Conservation (phyloP, 1,284 basidiomycete genomes). For the Cutaneotrichosporon sp. region DNA sequence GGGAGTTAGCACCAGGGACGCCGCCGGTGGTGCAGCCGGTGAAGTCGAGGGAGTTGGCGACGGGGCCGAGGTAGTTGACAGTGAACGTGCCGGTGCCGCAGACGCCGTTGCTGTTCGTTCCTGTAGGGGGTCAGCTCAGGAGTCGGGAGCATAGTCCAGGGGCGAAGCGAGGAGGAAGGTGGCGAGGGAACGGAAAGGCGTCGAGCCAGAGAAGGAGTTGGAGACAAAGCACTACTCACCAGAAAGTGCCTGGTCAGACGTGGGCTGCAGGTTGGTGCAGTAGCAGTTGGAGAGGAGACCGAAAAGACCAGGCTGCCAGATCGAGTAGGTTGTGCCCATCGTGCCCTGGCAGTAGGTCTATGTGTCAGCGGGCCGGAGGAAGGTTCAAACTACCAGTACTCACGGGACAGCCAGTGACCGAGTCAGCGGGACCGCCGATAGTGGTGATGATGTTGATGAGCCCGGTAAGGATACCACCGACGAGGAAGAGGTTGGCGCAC, state of each 20-base stretch:
- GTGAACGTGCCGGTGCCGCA: constrained; percentile 2
- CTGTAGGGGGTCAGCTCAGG: not conserved
- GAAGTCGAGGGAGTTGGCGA: not conserved
- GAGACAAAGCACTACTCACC: too few species aligned
- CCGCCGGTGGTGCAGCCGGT: constrained; percentile 6
- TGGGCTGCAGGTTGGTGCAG: not conserved
- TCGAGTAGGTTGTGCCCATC: constrained; percentile 1
- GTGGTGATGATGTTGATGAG: constrained; percentile 14
- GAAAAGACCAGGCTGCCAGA: constrained; percentile 16
- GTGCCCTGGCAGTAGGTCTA: constrained; percentile 3
- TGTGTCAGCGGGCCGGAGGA: too few species aligned
- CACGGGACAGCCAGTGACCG: constrained; percentile 9
- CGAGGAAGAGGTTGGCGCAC: constrained; percentile 6
- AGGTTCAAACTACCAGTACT: too few species aligned
- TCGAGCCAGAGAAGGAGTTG: too few species aligned
- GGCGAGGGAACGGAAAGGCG: too few species aligned
- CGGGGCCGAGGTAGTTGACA: constrained; percentile 10
- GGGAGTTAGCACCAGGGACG: not conserved
- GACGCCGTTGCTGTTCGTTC: not conserved
- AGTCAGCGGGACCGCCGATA: not conserved
- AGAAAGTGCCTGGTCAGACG: not conserved
- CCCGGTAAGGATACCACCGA: constrained; percentile 4
- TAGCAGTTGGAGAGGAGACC: constrained; percentile 16
- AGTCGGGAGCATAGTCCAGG: too few species aligned
- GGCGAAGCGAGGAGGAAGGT: not conserved